Conservation (phyloP, 345 rosid species). For the Cardamine resedifolia region DNA sequence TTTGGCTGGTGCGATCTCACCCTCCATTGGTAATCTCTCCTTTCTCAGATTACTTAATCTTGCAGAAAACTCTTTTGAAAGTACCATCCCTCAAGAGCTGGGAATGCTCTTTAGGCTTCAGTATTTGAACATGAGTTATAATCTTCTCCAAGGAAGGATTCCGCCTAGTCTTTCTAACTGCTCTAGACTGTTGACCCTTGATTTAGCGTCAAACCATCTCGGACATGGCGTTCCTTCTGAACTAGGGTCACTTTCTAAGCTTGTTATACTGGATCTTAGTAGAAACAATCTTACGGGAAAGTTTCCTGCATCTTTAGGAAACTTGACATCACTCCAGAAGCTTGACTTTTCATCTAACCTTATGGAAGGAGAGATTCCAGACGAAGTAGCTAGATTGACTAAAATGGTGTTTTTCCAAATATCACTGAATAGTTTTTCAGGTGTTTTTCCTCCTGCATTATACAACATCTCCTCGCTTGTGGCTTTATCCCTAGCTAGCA, state of each 20-base stretch:
- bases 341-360: constrained; percentile 28
- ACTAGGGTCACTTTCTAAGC: constrained; percentile 24
- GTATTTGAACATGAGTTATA: constrained; percentile 27
- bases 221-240: constrained; percentile 19
- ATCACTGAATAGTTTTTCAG: constrained; percentile 26
- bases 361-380: constrained; percentile 31
- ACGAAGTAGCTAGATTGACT: constrained; percentile 21
- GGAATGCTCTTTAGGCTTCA: constrained; percentile 3
- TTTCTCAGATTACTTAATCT: too few species aligned
- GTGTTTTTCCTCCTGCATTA: constrained; percentile 29
- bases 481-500: constrained; percentile 1
- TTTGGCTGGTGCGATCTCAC: too few species aligned
- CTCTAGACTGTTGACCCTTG: constrained; percentile 22
- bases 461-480: constrained; percentile 31
- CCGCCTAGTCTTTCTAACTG: constrained; percentile 25
- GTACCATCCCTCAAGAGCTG: too few species aligned
- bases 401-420: constrained; percentile 11
- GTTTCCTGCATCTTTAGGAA: constrained; percentile 30
- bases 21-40: too few species aligned
- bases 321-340: constrained; percentile 22
- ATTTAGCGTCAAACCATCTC: constrained; percentile 22
- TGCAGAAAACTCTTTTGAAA: too few species aligned
- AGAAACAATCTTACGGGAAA: constrained; percentile 24
- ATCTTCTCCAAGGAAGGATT: constrained; percentile 32
- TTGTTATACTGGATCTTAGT: background rate